Evolutionary conservation across 106 monocot genomes (phyloP).

Genomic region (Phalaenopsis aphrodite): DNA sequence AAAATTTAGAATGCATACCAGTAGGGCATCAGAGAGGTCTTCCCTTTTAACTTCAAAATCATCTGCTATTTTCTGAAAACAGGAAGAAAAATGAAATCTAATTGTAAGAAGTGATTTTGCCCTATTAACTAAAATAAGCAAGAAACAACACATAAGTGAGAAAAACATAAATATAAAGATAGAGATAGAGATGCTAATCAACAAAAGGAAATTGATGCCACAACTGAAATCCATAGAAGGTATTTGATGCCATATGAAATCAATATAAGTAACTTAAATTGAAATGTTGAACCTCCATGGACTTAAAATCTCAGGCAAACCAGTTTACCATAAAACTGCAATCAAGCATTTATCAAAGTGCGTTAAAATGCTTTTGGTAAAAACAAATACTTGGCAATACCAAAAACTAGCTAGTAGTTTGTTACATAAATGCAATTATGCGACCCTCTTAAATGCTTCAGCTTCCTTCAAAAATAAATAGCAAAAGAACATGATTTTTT

Average conservation of each 20-base stretch:
- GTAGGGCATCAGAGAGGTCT: slow-evolving; percentile 65
- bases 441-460: neutral
- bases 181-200: neutral
- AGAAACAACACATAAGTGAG: neutral
- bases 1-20: slow-evolving; percentile 42
- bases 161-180: neutral
- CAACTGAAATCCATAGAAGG: neutral
- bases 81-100: slow-evolving; percentile 9
- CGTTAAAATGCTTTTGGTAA: neutral
- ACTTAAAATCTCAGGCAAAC: neutral
- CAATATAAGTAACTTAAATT: neutral
- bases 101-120: neutral
- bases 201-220: neutral
- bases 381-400: neutral
- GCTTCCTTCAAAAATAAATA: neutral
- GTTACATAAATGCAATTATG: neutral
- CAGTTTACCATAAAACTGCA: neutral
- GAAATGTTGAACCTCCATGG: neutral
- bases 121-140: neutral
- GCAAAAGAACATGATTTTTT: neutral
- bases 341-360: neutral
- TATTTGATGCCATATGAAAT: neutral
- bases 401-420: neutral
- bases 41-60: slow-evolving; percentile 54
- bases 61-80: slow-evolving; percentile 46